Evolutionary conservation across 768 basidiomycete species (phyloP), one percentile per base, ranked within the genome.

Genomic region (Macrolepiota albuminosa): DNA sequence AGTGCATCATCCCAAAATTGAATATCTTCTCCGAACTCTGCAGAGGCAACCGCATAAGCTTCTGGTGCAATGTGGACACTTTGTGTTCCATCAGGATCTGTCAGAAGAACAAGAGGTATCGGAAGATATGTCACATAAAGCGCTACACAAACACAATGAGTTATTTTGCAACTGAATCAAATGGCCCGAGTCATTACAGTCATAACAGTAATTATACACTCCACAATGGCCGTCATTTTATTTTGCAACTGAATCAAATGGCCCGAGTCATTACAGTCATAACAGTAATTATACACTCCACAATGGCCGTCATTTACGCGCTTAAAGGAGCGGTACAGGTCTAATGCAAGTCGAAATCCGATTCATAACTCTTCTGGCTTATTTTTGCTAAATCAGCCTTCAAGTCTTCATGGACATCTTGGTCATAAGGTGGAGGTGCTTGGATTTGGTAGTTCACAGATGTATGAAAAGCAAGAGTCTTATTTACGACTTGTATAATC

Each of bases 271-370:
- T 65, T 63, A 67, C 68, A 66, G 53, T 67, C 66, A 68, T 80
- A 85, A 66, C 85, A 86, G 21, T 71, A 65, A 66, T 84, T 84
- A 45, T 81, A 73, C 67, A 81, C 80, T 14, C 78, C 78, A 63
- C 81, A 83, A 65, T 85, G 85, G 0, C 84, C 84, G 64, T 86
- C 85, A 63, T 83, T 81, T 29, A 83, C 72, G 18, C 80, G 73
- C 63, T 83, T 84, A 62, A 85, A 75, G 4, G 84, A 73, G 9
- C 76, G 72, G 37, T 78, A 84, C 16, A 85, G 66, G 63, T 85
- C 83, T 46, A 84, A 64, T 85, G 84, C 29, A 84, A 72, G 61
- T 82, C 80, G 63, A 81, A 82, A 46, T 86, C 84, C 10, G 80
- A 81, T 4, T 68, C 40, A 62, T 86, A 85, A 2, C 64, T 59